Evolutionary conservation across 2,329 filamentous ascomycete species (phyloP).

Genomic region (Cladosporium sp.): DNA sequence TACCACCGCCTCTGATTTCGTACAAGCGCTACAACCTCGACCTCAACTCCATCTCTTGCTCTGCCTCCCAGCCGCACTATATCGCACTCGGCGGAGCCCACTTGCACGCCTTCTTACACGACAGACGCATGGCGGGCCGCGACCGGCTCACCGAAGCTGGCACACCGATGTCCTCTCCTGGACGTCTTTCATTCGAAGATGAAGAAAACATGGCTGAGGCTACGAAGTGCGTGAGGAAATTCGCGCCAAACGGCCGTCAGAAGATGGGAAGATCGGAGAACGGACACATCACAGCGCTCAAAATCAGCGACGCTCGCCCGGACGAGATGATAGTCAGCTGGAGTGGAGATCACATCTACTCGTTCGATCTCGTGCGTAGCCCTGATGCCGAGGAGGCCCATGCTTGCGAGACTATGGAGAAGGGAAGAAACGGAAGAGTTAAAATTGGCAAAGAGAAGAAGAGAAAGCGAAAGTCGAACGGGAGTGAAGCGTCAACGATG

Average conservation of each 20-base stretch:
- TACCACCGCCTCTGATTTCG: slow-evolving; percentile 62
- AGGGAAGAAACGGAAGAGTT: slow-evolving; percentile 20
- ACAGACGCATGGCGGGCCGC: slow-evolving; percentile 63
- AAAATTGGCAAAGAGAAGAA: slow-evolving; percentile 44
- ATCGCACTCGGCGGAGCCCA: slow-evolving; percentile 67
- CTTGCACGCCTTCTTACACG: slow-evolving; percentile 65
- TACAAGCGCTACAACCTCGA: slow-evolving; percentile 61
- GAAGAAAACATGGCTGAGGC: slow-evolving; percentile 56
- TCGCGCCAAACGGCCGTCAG: slow-evolving; percentile 58
- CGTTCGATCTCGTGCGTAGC: slow-evolving; percentile 59
- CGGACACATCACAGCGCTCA: slow-evolving; percentile 66
- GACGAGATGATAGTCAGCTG: slow-evolving; percentile 66
- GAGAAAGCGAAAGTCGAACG: slow-evolving; percentile 51
- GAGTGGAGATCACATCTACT: slow-evolving; percentile 61
- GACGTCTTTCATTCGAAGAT: slow-evolving; percentile 41
- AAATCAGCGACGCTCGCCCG: slow-evolving; percentile 65
- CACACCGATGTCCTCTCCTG: slow-evolving; percentile 38
- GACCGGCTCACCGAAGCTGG: slow-evolving; percentile 54
- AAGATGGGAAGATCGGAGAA: slow-evolving; percentile 51
- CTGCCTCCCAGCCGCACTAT: slow-evolving; percentile 63
- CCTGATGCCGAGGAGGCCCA: slow-evolving; percentile 49
- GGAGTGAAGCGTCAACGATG: slow-evolving; percentile 26
- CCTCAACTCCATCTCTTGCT: slow-evolving; percentile 66
- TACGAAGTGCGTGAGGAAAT: slow-evolving; percentile 62
- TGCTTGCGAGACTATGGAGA: slow-evolving; percentile 1